Evolutionary conservation across 2,329 filamentous ascomycete genomes (phyloP), one percentile per base, ranked within the genome.

Genomic region (Trichoderma harzianum): DNA sequence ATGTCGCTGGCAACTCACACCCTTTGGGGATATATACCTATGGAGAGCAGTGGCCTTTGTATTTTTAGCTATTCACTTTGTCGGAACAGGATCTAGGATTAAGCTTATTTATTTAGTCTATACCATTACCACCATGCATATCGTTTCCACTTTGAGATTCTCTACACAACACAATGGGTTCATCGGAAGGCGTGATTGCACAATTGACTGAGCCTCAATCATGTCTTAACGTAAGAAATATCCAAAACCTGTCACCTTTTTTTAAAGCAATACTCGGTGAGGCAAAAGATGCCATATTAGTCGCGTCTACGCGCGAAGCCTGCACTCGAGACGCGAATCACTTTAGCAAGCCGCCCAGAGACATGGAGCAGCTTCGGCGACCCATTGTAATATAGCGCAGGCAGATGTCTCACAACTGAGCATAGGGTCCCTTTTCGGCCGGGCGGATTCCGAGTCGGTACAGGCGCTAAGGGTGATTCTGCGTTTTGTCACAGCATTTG

Each of bases 261-360:
- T 21, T 28, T 14, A 0, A 5, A 14, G 7, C 12, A 47, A 34
- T 36, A 2, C 34, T 34, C 1, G 14, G n/a, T 4, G 34, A 58
- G 65, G 55, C 55, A 36, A 28, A 34, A 36, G n/a, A 32, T 47
- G 7, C n/a, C 24, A 12, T 30, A 1, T 16, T 14, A 51, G 8
- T 26, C 66, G 55, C 66, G 66, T 51, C 28, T 47, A 8, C 7
- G n/a, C 21, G 28, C 36, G 55, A 69, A 69, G 3, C 16, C 8
- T 51, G 28, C 55, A 69, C 61, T 69, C n/a, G n/a, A 51, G 55
- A 61, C 66, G 55, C 66, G 66, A 61, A 26, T 28, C 36, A 69
- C 36, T 36, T 61, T 34, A 26, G n/a, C 55, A 26, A n/a, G 11
- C 8, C 24, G n/a, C 5, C 8, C 28, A 34, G 26, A 69, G 55